These are phyloP conservation scores for Lepidium campestre DNA, from an alignment of 441 rosid species.

Conservation along the genomic window DNA sequence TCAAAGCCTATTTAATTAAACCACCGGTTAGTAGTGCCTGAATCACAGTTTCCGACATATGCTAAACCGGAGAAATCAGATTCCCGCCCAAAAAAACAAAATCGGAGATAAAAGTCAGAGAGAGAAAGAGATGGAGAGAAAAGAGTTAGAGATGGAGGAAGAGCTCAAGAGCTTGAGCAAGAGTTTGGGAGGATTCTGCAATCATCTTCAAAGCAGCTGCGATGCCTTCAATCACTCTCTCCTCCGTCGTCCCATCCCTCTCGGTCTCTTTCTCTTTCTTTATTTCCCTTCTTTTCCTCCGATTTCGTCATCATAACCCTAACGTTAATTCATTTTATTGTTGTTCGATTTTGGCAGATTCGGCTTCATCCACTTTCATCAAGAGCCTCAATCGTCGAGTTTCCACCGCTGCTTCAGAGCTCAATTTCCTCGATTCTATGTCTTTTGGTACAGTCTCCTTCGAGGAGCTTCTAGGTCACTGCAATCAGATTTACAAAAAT, in stretches of 20 bases:
- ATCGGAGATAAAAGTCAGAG: neutral
- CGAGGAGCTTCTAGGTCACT: slow-evolving; percentile 74
- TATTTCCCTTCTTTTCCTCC: neutral
- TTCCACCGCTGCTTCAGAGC: slow-evolving; percentile 33
- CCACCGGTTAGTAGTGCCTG: too few species aligned
- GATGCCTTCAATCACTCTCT: slow-evolving; percentile 65
- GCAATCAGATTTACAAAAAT: slow-evolving; percentile 43
- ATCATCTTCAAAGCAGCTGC: slow-evolving; percentile 56
- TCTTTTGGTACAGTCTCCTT: slow-evolving; percentile 54
- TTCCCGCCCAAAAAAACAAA: slow-evolving; percentile 4
- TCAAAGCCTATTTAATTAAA: too few species aligned
- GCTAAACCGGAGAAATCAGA: neutral
- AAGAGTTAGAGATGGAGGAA: slow-evolving; percentile 46
- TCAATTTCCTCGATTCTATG: slow-evolving; percentile 49
- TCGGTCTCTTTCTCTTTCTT: slow-evolving; percentile 28
- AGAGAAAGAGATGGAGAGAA: neutral
- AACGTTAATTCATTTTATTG: neutral
- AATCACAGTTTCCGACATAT: neutral
- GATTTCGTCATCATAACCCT: slow-evolving; percentile 5
- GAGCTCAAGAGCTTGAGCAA: slow-evolving; percentile 36
- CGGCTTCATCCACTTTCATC: slow-evolving; percentile 73
- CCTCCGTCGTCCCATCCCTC: slow-evolving; percentile 76
- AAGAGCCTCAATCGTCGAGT: slow-evolving; percentile 65
- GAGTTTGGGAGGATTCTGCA: slow-evolving; percentile 54
- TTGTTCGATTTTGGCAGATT: slow-evolving; percentile 34